phyloP scores from a whole-genome alignment of 2,329 filamentous ascomycete genomes.

The Ceratocystis lukuohia region DNA sequence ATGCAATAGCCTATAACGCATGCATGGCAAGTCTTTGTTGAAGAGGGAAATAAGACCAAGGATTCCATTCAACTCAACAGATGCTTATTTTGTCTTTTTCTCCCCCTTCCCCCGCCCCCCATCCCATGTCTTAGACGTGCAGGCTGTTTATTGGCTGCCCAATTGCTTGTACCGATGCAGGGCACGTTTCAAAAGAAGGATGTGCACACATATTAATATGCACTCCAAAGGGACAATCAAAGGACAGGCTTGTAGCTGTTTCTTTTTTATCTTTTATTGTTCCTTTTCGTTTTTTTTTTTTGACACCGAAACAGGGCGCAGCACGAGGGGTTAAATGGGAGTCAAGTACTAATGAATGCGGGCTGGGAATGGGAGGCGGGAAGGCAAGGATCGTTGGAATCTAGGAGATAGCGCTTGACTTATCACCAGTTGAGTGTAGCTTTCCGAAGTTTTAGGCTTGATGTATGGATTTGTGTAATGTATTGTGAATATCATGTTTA shows the following conservation, averaged over 20 bases:
- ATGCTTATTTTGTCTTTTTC: too few species aligned
- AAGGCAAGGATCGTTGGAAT: too few species aligned
- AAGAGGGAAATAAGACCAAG: too few species aligned
- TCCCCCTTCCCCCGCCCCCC: too few species aligned
- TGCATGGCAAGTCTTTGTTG: too few species aligned
- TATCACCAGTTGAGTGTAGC: too few species aligned
- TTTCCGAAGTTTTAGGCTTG: too few species aligned
- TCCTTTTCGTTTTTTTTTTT: not conserved
- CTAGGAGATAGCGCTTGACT: too few species aligned
- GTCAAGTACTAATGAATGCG: not conserved
- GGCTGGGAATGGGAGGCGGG: not conserved
- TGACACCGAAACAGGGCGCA: not conserved
- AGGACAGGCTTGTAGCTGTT: not conserved
- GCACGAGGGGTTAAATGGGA: not conserved
- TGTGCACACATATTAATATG: not conserved
- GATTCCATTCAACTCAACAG: too few species aligned
- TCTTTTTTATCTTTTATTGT: too few species aligned
- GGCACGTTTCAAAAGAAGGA: constrained; percentile 9
- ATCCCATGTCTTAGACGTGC: not conserved
- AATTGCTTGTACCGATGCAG: not conserved
- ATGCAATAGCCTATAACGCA: not conserved
- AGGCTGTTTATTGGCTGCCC: not conserved
- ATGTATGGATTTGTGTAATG: too few species aligned
- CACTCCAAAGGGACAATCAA: not conserved
- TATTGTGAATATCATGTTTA: too few species aligned